Evolutionary conservation across 2,329 filamentous ascomycete species (phyloP).

Genomic region (Epichloe uncinata): DNA sequence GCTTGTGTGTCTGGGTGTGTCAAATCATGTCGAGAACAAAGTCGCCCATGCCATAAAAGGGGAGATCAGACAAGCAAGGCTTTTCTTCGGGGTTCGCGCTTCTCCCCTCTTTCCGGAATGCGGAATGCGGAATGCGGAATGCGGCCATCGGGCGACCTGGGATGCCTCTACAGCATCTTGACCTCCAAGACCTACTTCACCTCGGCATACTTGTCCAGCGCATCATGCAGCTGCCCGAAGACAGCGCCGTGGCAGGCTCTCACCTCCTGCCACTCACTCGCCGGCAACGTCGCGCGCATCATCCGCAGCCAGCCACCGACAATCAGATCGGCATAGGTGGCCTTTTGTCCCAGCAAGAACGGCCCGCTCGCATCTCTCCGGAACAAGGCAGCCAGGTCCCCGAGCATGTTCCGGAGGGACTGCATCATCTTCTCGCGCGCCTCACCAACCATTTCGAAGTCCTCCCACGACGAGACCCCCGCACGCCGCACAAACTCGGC

Average conservation of each 20-base stretch:
- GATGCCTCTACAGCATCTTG: no score
- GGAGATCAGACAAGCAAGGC: no score
- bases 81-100: no score
- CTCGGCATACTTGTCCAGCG: constrained; percentile 23
- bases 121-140: no score
- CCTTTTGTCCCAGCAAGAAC: constrained; percentile 31
- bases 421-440: constrained; percentile 22
- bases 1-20: no score
- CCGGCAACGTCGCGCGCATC: constrained; percentile 25
- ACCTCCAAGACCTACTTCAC: neutral
- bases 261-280: constrained; percentile 33
- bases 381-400: constrained; percentile 28
- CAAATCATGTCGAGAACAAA: no score
- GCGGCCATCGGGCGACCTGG: no score
- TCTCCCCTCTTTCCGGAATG: no score
- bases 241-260: constrained; percentile 34
- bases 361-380: constrained; percentile 25
- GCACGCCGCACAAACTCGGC: constrained; percentile 36
- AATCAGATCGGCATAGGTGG: constrained; percentile 42
- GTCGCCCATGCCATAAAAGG: no score
- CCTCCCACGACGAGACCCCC: constrained; percentile 30
- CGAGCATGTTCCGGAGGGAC: constrained; percentile 28
- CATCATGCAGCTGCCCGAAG: constrained; percentile 37
- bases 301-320: constrained; percentile 43
- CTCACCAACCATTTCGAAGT: constrained; percentile 25